A percentile compares a stretch with the other conserved stretches of the same genome.
Evolutionary conservation across 495 filamentous ascomycete genomes (phyloP).

Genomic region (Delitschia confertaspora): DNA sequence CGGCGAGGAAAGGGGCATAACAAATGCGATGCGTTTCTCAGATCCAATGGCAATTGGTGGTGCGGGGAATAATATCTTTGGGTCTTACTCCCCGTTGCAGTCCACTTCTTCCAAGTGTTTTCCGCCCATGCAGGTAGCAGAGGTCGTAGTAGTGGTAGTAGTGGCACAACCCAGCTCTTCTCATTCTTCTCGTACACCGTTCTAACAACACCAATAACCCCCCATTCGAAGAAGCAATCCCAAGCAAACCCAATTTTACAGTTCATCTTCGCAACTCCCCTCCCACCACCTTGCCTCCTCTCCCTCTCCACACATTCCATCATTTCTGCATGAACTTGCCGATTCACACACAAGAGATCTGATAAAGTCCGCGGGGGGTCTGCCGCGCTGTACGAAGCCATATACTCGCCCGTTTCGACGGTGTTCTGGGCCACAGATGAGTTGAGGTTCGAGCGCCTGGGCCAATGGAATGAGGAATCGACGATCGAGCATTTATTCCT

Average conservation of each 20-base stretch:
- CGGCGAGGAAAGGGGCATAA: neutral
- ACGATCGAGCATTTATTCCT: slow-evolving; percentile 6
- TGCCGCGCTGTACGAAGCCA: slow-evolving; percentile 15
- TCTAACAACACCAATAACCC: slow-evolving; percentile 16
- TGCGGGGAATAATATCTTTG: too few species aligned
- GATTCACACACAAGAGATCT: slow-evolving; percentile 15
- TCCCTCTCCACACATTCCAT: slow-evolving; percentile 1
- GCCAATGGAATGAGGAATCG: too few species aligned
- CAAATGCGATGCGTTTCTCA: too few species aligned
- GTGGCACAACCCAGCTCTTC: slow-evolving; percentile 5
- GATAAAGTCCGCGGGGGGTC: slow-evolving; percentile 10
- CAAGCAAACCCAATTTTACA: slow-evolving; percentile 22
- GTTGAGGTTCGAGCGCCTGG: too few species aligned
- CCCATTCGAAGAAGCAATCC: slow-evolving; percentile 23
- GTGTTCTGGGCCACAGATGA: too few species aligned
- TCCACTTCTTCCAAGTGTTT: slow-evolving; percentile 2
- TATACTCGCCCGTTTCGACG: slow-evolving; percentile 8
- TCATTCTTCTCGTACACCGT: slow-evolving; percentile 5
- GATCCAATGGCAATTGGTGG: too few species aligned
- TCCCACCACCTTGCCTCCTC: slow-evolving; percentile 4
- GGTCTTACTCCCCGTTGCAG: too few species aligned
- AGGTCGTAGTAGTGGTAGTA: slow-evolving; percentile 1
- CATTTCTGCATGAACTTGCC: slow-evolving; percentile 19
- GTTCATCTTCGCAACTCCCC: slow-evolving; percentile 23
- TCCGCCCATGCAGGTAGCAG: neutral